Conservation (phyloP, 1,284 basidiomycete genomes). For the Phlebopus sp. region DNA sequence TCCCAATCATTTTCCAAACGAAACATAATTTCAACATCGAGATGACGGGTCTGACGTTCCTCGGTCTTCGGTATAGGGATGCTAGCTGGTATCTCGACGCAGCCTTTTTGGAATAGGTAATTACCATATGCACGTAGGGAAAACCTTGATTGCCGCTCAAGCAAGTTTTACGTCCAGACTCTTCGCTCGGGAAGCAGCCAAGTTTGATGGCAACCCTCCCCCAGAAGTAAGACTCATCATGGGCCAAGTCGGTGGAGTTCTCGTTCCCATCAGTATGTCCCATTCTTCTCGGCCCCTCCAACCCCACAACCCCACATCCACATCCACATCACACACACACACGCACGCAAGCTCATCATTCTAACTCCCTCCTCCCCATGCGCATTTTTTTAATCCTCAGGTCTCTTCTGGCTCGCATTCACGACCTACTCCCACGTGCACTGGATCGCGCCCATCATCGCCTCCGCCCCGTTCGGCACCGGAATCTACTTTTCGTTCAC, state of each 20-base stretch:
- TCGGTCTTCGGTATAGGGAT: conserved; percentile 64
- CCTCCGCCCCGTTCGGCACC: conserved; percentile 58
- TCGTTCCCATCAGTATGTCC: conserved; percentile 57
- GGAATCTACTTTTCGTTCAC: conserved; percentile 64
- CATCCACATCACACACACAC: neutral
- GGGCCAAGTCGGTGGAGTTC: conserved; percentile 66
- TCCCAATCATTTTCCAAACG: conserved; percentile 53
- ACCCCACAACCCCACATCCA: too few relatives aligned
- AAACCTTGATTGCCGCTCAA: neutral
- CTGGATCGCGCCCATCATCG: conserved; percentile 72
- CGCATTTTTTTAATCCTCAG: conserved; percentile 26
- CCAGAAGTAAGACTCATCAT: conserved; percentile 69
- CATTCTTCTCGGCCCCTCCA: neutral
- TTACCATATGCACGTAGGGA: conserved; percentile 9
- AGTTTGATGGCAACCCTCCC: conserved; percentile 50
- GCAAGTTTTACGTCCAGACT: conserved; percentile 17
- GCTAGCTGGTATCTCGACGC: conserved; percentile 42
- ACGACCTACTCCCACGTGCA: conserved; percentile 66
- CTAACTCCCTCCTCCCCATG: too few relatives aligned
- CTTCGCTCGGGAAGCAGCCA: conserved; percentile 29
- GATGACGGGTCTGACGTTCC: conserved; percentile 54
- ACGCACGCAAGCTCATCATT: neutral
- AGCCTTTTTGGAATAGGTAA: conserved; percentile 55
- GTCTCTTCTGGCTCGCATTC: conserved; percentile 72
- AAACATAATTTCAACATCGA: conserved; percentile 53